Evolutionary conservation across 306 rosid species (phyloP).

Genomic region (Quillaja saponaria): DNA sequence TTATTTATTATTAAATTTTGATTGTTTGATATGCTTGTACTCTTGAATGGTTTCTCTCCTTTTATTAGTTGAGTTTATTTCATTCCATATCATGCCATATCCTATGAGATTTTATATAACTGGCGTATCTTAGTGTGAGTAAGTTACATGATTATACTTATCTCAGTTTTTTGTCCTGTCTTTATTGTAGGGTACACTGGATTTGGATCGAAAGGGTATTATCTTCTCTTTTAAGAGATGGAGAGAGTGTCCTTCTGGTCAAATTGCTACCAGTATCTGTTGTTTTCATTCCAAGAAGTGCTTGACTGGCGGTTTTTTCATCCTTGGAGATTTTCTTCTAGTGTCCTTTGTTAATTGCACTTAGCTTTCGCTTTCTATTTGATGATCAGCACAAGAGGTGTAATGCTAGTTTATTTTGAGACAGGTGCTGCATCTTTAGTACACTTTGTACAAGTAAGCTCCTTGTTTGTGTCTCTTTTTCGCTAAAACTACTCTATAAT

Average conservation of each 20-base stretch:
- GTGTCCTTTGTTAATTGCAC: constrained; percentile 98
- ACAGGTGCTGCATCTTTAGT: constrained; percentile 83
- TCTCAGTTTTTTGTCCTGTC: constrained; percentile 1
- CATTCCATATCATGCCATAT: neutral
- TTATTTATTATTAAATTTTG: no score
- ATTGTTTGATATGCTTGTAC: no score
- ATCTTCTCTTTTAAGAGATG: constrained; percentile 58
- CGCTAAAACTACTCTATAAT: constrained; percentile 4
- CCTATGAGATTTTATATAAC: neutral
- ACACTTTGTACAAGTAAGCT: constrained; percentile 76
- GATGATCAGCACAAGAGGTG: constrained; percentile 78
- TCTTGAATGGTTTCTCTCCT: no score
- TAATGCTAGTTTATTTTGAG: constrained; percentile 76
- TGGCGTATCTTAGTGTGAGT: constrained; percentile 10
- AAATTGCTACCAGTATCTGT: constrained; percentile 76
- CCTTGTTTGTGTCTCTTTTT: constrained; percentile 11
- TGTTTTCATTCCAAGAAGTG: constrained; percentile 94
- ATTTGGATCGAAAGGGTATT: constrained; percentile 53
- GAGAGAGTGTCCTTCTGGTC: constrained; percentile 68
- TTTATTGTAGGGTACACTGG: constrained; percentile 50
- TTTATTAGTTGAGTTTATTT: neutral
- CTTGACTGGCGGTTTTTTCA: constrained; percentile 92
- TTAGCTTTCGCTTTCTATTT: constrained; percentile 66
- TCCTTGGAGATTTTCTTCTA: constrained; percentile 88
- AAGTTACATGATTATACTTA: constrained; percentile 2